Conservation (phyloP, 371 early-diverging fungal species). For the Parasitella parasitica region DNA sequence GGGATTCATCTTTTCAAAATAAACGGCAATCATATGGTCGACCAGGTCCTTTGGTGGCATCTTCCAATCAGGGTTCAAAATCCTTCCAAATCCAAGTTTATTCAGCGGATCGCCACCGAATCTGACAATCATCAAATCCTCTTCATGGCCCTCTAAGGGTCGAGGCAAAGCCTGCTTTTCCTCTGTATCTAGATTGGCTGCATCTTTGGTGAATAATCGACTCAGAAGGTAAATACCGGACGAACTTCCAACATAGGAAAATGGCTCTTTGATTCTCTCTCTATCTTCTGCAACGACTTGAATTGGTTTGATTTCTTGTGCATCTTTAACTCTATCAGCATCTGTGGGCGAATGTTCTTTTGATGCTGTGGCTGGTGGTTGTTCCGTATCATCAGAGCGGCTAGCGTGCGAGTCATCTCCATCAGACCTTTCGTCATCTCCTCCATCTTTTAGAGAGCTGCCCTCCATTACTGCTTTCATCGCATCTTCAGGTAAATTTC, state of each 20-base stretch:
- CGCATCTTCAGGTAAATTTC: conserved; percentile 12
- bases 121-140: conserved; percentile 31
- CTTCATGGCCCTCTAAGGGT: conserved; percentile 22
- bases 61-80: conserved; percentile 25
- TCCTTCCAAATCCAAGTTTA: conserved; percentile 7
- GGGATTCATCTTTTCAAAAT: conserved; percentile 29
- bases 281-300: neutral
- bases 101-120: neutral
- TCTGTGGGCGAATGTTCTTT: neutral
- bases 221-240: conserved; percentile 41
- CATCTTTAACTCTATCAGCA: neutral
- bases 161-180: conserved; percentile 12
- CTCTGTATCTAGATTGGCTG: neutral
- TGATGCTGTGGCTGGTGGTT: neutral
- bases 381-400: neutral
- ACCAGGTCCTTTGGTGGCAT: conserved; percentile 33
- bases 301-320: neutral
- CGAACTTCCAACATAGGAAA: conserved; percentile 38
- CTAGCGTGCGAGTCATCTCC: neutral
- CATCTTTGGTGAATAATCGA: conserved; percentile 21
- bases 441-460: neutral
- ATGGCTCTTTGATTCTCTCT: conserved; percentile 1
- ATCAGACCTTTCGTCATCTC: neutral
- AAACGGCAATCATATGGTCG: conserved; percentile 29
- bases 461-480: neutral